A percentile compares a stretch with the other conserved stretches of the same genome.
Evolutionary conservation across 2,329 filamentous ascomycete genomes (phyloP).

Genomic region (Beauveria asiatica): DNA sequence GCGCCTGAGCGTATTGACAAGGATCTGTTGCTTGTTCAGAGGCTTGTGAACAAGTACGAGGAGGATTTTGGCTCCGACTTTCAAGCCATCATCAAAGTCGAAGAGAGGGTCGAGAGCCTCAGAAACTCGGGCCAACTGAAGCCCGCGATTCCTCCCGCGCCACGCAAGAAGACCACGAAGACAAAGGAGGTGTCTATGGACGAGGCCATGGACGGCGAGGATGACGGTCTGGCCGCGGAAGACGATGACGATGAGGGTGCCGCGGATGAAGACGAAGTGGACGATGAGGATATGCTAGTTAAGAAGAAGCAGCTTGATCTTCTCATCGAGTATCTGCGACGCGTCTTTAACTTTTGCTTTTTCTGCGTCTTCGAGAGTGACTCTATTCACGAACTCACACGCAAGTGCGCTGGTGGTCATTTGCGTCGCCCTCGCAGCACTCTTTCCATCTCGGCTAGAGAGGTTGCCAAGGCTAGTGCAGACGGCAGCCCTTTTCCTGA

Average conservation of each 20-base stretch:
- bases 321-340: slow-evolving; percentile 89
- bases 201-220: slow-evolving; percentile 55
- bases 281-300: slow-evolving; percentile 79
- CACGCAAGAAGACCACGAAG: slow-evolving; percentile 54
- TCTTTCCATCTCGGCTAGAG: slow-evolving; percentile 72
- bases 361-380: slow-evolving; percentile 99
- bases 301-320: slow-evolving; percentile 98
- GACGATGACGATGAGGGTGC: slow-evolving; percentile 74
- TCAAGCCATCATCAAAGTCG: slow-evolving; percentile 71
- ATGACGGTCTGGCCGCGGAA: slow-evolving; percentile 67
- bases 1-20: slow-evolving; percentile 88
- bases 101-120: slow-evolving; percentile 77
- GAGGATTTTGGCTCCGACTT: slow-evolving; percentile 69
- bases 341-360: slow-evolving; percentile 98
- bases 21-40: slow-evolving; percentile 74
- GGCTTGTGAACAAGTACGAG: slow-evolving; percentile 78
- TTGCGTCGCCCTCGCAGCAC: slow-evolving; percentile 83
- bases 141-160: slow-evolving; percentile 45
- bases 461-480: slow-evolving; percentile 77
- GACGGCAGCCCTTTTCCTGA: slow-evolving; percentile 74
- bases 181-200: slow-evolving; percentile 52
- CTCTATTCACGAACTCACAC: slow-evolving; percentile 87
- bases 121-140: slow-evolving; percentile 69
- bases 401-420: slow-evolving; percentile 96
- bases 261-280: slow-evolving; percentile 76